Evolutionary conservation across 108 stramenopile species (phyloP).

Genomic region (Thalassiosira profunda): DNA sequence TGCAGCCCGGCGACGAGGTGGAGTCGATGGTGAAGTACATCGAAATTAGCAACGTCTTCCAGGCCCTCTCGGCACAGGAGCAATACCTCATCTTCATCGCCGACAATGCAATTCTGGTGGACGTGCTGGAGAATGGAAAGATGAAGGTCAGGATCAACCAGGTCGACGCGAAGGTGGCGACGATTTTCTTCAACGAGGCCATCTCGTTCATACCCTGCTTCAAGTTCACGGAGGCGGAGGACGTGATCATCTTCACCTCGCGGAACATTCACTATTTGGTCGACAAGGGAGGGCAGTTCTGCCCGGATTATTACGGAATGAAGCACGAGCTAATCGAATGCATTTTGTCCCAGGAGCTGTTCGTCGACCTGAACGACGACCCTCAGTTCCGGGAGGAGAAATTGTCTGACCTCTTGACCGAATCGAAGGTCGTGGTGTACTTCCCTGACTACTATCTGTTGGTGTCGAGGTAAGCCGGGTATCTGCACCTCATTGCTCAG

Average conservation of each 20-base stretch:
- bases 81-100: conserved; percentile 60
- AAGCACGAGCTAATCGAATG: conserved; percentile 58
- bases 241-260: conserved; percentile 58
- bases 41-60: conserved; percentile 57
- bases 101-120: conserved; percentile 50
- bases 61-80: conserved; percentile 31
- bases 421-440: conserved; percentile 57
- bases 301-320: conserved; percentile 63
- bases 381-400: conserved; percentile 33
- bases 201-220: conserved; percentile 63
- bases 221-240: conserved; percentile 57
- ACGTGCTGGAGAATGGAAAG: conserved; percentile 22
- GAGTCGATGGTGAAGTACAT: conserved; percentile 65
- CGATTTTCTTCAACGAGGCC: conserved; percentile 61
- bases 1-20: conserved; percentile 40
- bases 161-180: conserved; percentile 46
- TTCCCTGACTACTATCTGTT: conserved; percentile 56
- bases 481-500: background rate
- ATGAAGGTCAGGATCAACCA: conserved; percentile 56
- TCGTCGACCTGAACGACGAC: conserved; percentile 57
- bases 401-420: conserved; percentile 44
- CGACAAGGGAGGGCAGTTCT: conserved; percentile 58
- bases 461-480: conserved; percentile 10
- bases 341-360: conserved; percentile 43
- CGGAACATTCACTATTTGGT: conserved; percentile 48